Evolutionary conservation across 768 basidiomycete genomes (phyloP), one percentile per base, ranked within the genome.

Genomic region (Roridomyces roridus): DNA sequence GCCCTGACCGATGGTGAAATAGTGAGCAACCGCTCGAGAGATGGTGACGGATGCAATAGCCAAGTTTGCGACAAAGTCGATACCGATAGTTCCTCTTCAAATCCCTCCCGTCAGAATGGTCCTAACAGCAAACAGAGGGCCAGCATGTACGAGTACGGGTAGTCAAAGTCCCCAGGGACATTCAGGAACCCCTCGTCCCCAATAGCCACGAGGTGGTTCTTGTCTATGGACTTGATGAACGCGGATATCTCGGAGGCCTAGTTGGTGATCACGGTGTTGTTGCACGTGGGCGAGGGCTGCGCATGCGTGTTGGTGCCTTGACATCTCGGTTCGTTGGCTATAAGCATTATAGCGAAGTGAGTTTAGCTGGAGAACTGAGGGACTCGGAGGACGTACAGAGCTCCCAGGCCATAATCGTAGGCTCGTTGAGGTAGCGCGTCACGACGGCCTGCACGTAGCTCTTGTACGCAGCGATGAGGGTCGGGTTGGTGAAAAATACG

Each of bases 151-250:
- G 82, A 78, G 71, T 87, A 87, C 23, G 85, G 79, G 55, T 77
- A 80, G 20, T 81, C 80, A 6, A 78, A 79, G 18, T 81, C 80
- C 46, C 72, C 67, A 0, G 81, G 76, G 58, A 80, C 67, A 64
- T 86, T 83, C 73, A 81, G 85, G 77, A 83, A 86, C 5, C 86
- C 85, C 64, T 88, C 85, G 62, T 88, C 87, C 10, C 86, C 85
- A 28, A 88, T 69, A 2, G 77, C 81, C 17, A 88, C 84, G 29
- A 87, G 77, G 59, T 87, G 85, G 70, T 86, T 87, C 17, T 69
- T 56, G 68, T 88, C 86, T 57, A 87, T 78, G 14, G 81, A 80
- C 64, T 87, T 85, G 75, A 88, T 85, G 71, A 78, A 86, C 2
- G 82, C 80, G 4, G 84, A 84, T 26, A 86, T 82, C 21, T 76